Conservation (phyloP, 2,329 filamentous ascomycete species). For the Fusarium penzigii region DNA sequence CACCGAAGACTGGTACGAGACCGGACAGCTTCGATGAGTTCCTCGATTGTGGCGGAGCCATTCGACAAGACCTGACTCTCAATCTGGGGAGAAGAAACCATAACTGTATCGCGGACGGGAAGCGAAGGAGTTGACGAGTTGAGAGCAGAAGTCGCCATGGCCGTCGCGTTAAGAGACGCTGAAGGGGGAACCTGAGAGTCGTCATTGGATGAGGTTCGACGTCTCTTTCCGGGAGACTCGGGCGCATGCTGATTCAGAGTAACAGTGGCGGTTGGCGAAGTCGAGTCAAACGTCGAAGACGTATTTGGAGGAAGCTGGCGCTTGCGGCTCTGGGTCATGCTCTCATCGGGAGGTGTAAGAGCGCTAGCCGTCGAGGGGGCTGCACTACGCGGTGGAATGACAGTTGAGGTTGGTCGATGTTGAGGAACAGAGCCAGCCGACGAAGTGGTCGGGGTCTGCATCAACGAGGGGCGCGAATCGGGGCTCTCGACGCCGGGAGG, state of each 20-base stretch:
- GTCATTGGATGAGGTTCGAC: constrained; percentile 32
- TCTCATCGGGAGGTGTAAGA: constrained; percentile 58
- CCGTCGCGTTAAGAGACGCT: not conserved
- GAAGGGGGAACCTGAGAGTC: constrained; percentile 27
- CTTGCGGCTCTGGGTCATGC: constrained; percentile 45
- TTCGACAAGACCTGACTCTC: constrained; percentile 20
- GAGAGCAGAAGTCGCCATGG: not conserved
- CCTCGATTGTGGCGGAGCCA: constrained; percentile 34
- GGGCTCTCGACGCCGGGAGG: constrained; percentile 28
- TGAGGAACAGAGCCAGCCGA: constrained; percentile 23
- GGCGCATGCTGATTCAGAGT: constrained; percentile 29
- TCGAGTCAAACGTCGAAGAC: constrained; percentile 21
- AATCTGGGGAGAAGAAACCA: constrained; percentile 19
- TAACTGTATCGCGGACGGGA: constrained; percentile 18
- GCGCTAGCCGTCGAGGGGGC: constrained; percentile 45
- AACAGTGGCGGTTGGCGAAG: constrained; percentile 21
- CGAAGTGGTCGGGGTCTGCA: constrained; percentile 31
- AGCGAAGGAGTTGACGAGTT: constrained; percentile 11
- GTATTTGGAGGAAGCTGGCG: constrained; percentile 34
- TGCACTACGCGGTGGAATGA: constrained; percentile 40
- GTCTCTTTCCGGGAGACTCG: constrained; percentile 36
- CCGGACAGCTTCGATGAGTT: constrained; percentile 43
- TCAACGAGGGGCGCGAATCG: constrained; percentile 28
- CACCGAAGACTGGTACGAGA: constrained; percentile 45
- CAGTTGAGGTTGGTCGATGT: constrained; percentile 32